Conservation (phyloP, 2,329 filamentous ascomycete species). For the Colletotrichum gigasporum region DNA sequence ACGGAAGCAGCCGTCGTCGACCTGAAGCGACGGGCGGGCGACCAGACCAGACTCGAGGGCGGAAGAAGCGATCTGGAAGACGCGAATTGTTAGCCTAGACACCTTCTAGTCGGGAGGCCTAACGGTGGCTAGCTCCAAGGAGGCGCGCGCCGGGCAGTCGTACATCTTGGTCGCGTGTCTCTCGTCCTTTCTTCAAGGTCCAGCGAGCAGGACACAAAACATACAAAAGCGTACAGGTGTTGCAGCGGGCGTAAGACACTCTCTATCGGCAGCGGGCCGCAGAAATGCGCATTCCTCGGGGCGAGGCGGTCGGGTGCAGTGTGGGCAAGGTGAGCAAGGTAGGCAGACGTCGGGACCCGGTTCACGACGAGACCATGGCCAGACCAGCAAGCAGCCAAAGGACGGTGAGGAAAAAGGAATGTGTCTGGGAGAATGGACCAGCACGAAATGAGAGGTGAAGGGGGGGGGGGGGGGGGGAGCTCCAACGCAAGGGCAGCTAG, state of each 20-base stretch:
- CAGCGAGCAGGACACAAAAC: neutral
- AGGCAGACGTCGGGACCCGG: neutral
- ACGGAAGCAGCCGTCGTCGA: conserved; percentile 5
- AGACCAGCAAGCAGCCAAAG: neutral
- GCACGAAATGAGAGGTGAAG: no score
- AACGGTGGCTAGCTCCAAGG: conserved; percentile 25
- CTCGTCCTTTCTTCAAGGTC: conserved; percentile 20
- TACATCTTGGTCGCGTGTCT: conserved; percentile 18
- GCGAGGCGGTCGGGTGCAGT: neutral
- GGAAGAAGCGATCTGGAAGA: conserved; percentile 4
- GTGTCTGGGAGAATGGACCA: no score
- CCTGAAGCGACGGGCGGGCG: neutral
- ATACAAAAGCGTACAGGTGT: neutral
- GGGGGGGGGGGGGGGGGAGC: no score
- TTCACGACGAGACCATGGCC: neutral
- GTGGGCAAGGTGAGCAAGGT: neutral
- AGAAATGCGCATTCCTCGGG: neutral
- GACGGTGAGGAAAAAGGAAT: no score
- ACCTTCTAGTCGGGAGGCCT: conserved; percentile 7
- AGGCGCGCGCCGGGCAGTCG: neutral
- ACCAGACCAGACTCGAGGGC: neutral
- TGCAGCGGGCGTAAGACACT: conserved; percentile 8
- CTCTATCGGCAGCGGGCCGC: conserved; percentile 14
- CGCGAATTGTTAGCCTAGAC: conserved; percentile 5
- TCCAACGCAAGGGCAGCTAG: no score